Conservation (phyloP, 352 stramenopile species). For the Pythium apleroticum region DNA sequence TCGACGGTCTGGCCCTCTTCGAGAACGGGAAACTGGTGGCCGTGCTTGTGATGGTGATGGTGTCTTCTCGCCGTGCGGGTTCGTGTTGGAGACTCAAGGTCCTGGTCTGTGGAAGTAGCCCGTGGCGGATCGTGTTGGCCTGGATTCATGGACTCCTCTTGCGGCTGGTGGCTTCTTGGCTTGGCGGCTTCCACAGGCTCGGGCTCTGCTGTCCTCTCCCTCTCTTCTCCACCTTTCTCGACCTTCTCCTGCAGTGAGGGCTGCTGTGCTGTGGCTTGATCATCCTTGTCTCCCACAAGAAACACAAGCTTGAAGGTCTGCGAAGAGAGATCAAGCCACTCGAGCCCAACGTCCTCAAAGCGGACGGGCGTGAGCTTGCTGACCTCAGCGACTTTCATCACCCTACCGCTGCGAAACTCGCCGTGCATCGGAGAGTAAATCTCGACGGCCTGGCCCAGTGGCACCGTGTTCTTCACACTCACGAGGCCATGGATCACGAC, state of each 20-base stretch:
- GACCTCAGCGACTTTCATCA: slow-evolving; percentile 43
- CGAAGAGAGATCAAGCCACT: slow-evolving; percentile 54
- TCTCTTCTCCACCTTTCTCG: background rate
- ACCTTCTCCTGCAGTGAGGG: background rate
- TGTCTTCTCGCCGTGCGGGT: background rate
- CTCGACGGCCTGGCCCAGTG: slow-evolving; percentile 46
- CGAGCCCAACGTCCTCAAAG: slow-evolving; percentile 29
- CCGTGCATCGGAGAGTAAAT: slow-evolving; percentile 58
- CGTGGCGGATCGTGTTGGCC: background rate
- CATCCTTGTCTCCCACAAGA: background rate
- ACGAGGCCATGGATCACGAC: slow-evolving; percentile 53
- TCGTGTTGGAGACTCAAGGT: background rate
- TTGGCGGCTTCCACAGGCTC: background rate
- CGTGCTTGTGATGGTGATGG: slow-evolving; percentile 1
- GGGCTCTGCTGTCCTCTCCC: background rate
- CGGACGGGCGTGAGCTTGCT: slow-evolving; percentile 45
- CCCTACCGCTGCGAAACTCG: slow-evolving; percentile 33
- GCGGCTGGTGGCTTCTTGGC: background rate
- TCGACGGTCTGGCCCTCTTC: slow-evolving; percentile 15
- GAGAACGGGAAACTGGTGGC: slow-evolving; percentile 1
- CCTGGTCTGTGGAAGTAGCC: background rate
- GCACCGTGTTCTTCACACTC: slow-evolving; percentile 39
- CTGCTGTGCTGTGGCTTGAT: background rate
- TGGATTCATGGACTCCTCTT: background rate
- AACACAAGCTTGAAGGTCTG: slow-evolving; percentile 68